Evolutionary conservation across 371 early-diverging fungal species (phyloP), one percentile per base, ranked within the genome.

Genomic region (Catenaria anguillulae): DNA sequence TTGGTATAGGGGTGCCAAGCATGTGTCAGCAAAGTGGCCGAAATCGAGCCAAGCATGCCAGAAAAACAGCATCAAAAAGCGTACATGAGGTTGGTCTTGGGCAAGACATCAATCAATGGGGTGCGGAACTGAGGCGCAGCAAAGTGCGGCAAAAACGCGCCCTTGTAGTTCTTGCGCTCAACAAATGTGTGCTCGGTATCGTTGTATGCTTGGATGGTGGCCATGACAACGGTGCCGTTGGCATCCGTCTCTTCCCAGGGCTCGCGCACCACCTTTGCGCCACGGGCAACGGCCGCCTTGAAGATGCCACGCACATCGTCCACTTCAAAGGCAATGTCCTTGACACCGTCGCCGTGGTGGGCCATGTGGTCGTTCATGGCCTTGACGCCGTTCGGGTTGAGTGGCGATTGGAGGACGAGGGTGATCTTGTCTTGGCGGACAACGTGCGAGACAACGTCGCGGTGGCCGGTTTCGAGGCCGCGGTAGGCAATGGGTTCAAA

Each of bases 131-230:
- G 65, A 46, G 79, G 65, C 21, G 74, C 66, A 1, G 63, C 70
- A 71, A 77, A 97, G 23, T 87, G 86, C 42, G 97, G 97, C 56
- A 95, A 76, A 77, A 97, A 97, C 24, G 66, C 26, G 56, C 95
- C 95, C 58, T 77, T 84, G 77, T 92, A 97, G 63, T 77, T 75
- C 60, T 68, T 78, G 62, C 89, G 85, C 73, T 97, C 84, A 59
- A 97, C 84, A 70, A 95, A 87, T 29, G 93, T 93, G 75, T 97
- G 95, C 62, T 86, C 84, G 42, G 87, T 87, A 74, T 95, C 93
- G 70, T 93, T 93, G 71, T 90, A 90, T 74, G 93, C 92, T 60
- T 82, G 83, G 56, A 95, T 79, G 48, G 94, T 92, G 63, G 93
- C 93, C 80, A 94, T 85, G 33, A 89, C 76, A 31, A 93, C 94